Evolutionary conservation across 2,329 filamentous ascomycete genomes (phyloP), one percentile per base, ranked within the genome.

Genomic region (Cladophialophora bantiana): DNA sequence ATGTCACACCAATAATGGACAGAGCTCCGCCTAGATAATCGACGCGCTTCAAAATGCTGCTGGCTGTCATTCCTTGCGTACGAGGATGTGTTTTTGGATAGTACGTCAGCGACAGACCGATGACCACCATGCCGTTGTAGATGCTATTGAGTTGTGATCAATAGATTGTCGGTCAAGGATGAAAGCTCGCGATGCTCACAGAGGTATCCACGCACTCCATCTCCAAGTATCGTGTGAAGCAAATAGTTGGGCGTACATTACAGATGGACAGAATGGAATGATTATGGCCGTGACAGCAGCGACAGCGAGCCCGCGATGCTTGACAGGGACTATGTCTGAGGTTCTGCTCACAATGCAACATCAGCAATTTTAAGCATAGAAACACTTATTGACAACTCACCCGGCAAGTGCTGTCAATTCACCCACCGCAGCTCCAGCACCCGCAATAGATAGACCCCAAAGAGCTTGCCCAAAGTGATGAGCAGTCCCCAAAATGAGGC

Each of bases 281-380:
- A 70, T 58, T 13, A 63, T 66, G 12, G 34, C 40, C 9, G 66
- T 69, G 18, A 70, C 63, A 2, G 68, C 12, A 6, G 63, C 64
- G 2, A 70, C 55, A 57, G 65, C 67, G 20, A 53, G 38, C 31
- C 68, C 68, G 55, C 68, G 48, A 18, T 64, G 55, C 26, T 69
- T 68, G 38, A 70, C 68, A 10, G 68, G 68, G n/a, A 70, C 68
- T 15, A 70, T 54, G 57, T 70, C 68, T 5, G 68, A 62, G n/a
- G 66, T 70, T 20, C 66, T 68, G 31, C 6, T 18, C 20, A 18
- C 18, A 42, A 13, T 42, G 26, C 26, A 26, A 26, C 12, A 1
- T 9, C 9, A 18, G 34, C 13, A 26, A 32, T 45, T n/a, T 26
- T 42, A 20, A 57, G 13, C 3, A 42, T 4, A 42, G 40, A 42